These are phyloP conservation scores for Solanum phureja DNA, from an alignment of 257 asterid species.

Conservation along the genomic window DNA sequence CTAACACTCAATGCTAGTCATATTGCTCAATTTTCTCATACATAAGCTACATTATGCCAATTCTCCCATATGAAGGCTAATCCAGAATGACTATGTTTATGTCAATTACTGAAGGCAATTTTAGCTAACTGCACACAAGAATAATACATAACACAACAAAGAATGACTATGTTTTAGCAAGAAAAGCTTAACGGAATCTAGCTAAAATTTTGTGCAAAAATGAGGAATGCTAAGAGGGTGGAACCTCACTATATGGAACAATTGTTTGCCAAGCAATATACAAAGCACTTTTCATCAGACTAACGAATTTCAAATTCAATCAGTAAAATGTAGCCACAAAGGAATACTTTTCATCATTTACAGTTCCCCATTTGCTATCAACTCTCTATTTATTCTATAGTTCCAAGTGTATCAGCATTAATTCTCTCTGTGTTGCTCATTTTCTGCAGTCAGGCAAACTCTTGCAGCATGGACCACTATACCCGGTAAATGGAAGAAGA, in stretches of 20 bases:
- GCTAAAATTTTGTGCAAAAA: not conserved
- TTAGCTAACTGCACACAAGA: too few relatives aligned
- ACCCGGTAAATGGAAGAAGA: not conserved
- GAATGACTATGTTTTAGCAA: too few relatives aligned
- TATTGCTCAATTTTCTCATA: too few relatives aligned
- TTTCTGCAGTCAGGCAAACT: not conserved
- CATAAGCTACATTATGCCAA: too few relatives aligned
- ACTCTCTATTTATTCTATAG: not conserved
- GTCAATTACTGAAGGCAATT: too few relatives aligned
- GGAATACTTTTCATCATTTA: not conserved
- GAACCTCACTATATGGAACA: not conserved
- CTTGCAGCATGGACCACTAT: not conserved
- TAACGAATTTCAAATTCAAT: not conserved
- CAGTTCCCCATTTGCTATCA: not conserved
- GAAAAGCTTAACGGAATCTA: not conserved
- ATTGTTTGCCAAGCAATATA: not conserved
- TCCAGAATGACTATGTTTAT: too few relatives aligned
- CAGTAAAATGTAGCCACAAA: not conserved
- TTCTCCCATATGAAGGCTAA: too few relatives aligned
- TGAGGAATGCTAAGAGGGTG: too few relatives aligned
- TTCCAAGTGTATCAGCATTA: not conserved
- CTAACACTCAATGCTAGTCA: too few relatives aligned
- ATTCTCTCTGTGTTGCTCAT: not conserved
- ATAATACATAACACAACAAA: too few relatives aligned
- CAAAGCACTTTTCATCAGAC: not conserved